Base-by-base conservation (phyloP, 345 rosid genomes). In the Brassica nigra region DNA sequence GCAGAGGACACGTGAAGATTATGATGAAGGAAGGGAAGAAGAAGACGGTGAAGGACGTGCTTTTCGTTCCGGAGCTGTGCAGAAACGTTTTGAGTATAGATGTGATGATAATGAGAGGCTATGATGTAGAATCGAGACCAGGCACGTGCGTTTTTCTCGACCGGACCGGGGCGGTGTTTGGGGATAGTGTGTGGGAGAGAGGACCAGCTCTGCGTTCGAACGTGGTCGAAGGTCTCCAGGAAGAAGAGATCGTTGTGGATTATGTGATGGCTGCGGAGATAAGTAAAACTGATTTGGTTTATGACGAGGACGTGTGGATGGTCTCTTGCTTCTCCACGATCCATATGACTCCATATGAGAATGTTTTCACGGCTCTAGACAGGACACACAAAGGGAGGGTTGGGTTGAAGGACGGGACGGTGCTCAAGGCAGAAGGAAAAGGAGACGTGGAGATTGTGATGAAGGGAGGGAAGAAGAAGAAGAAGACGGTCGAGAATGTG, bases 321-420 rank as follows among this genome's bases (percentile, higher is more conserved):
- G n/a, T 77, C 52, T 77, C 63, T n/a, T 28, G 63, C 6, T 28
- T 61, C 4, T 61, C 75, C 7, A 44, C 75, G 29, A 77, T 11
- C 16, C 80, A 77, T 44, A 77, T 77, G 74, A 77, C 75, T 69
- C 80, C 80, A 0, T 20, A 69, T 31, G 80, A 69, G 54, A 77
- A 69, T 68, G 31, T 6, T 61, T 77, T 77, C 69, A 14, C 34
- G 2, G 11, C 16, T 61, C 47, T 77, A 3, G 80, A 76, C 52
- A 68, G 23, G 20, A 68, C 68, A 12, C 20, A 68, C 15, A 68
- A 59, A 42, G 62, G 74, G 10, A 68, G 33, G 52, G 74, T 76
- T 68, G 80, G 80, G 3, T 29, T 76, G 59, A 73, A 11, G 3
- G 74, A 59, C 1, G 74, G 74, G 14, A 29, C 33, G 0, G 49